phyloP scores from a whole-genome alignment of 139 green algal genomes.

The Klebsormidium nitens region DNA sequence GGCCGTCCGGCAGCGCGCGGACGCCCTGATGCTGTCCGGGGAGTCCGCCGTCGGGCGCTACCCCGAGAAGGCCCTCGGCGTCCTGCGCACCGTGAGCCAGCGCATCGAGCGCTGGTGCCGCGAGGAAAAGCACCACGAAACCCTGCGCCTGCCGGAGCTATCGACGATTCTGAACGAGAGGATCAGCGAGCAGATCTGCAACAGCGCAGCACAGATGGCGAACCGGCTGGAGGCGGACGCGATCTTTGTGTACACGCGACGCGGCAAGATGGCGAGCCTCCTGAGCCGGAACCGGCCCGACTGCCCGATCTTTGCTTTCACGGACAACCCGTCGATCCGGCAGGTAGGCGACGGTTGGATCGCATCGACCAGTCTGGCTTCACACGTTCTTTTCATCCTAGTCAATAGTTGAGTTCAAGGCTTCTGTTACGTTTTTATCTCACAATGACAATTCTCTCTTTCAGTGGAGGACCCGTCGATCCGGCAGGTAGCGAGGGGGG shows the following conservation, averaged over 20 bases:
- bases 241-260: slow-evolving; percentile 75
- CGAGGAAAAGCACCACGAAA: slow-evolving; percentile 45
- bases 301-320: slow-evolving; percentile 82
- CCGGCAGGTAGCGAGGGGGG: too few species aligned
- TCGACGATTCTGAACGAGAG: slow-evolving; percentile 40
- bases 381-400: too few species aligned
- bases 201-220: slow-evolving; percentile 54
- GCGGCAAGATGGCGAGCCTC: slow-evolving; percentile 69
- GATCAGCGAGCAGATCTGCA: slow-evolving; percentile 66
- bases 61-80: slow-evolving; percentile 63
- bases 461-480: too few species aligned
- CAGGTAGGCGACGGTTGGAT: too few species aligned
- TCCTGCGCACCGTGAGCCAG: slow-evolving; percentile 56
- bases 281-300: slow-evolving; percentile 68
- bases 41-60: slow-evolving; percentile 73
- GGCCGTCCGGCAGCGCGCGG: slow-evolving; percentile 67
- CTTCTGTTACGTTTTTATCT: too few species aligned
- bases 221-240: slow-evolving; percentile 54
- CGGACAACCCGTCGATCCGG: too few species aligned
- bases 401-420: too few species aligned
- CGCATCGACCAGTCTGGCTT: too few species aligned
- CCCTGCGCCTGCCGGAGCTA: slow-evolving; percentile 50
- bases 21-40: slow-evolving; percentile 79
- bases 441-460: too few species aligned
- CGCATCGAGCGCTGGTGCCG: slow-evolving; percentile 55